Conservation (phyloP, 257 asterid species). For the Salvia rosmarinus region DNA sequence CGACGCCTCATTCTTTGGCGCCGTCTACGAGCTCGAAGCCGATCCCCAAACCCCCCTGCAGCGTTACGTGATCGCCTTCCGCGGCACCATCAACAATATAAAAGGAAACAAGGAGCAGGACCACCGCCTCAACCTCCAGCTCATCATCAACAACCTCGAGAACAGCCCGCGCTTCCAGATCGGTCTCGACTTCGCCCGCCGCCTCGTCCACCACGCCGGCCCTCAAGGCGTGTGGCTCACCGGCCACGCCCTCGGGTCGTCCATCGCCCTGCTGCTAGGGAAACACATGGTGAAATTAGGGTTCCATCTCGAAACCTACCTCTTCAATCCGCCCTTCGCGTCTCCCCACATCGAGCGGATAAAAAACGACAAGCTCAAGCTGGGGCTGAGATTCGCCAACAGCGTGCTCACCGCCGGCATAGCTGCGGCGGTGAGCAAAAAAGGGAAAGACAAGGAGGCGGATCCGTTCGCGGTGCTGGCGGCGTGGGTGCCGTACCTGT, state of each 20-base stretch:
- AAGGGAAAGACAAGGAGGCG: not conserved
- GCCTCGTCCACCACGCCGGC: conserved; percentile 32
- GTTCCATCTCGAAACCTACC: conserved; percentile 56
- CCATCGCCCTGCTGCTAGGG: conserved; percentile 64
- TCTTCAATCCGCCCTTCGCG: conserved; percentile 73
- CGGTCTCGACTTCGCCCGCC: conserved; percentile 40
- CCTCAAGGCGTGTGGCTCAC: conserved; percentile 59
- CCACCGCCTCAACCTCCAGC: conserved; percentile 56
- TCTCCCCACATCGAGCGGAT: conserved; percentile 66
- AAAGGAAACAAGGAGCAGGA: conserved; percentile 59
- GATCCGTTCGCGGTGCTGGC: conserved; percentile 50
- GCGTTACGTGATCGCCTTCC: conserved; percentile 57
- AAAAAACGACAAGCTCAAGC: conserved; percentile 57
- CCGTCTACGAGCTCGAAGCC: conserved; percentile 55
- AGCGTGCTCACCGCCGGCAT: conserved; percentile 62
- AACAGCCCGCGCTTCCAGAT: conserved; percentile 48
- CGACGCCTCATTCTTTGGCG: conserved; percentile 63
- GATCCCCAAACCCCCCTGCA: conserved; percentile 47
- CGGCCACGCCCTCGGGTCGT: conserved; percentile 75
- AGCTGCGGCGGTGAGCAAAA: conserved; percentile 55
- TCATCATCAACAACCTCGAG: conserved; percentile 50
- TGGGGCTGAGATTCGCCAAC: conserved; percentile 56
- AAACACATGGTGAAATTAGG: conserved; percentile 46
- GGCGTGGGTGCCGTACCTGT: conserved; percentile 73
- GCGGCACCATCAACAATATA: conserved; percentile 68